These are phyloP conservation scores for Pseudomassariella vexata DNA, from an alignment of 2,329 filamentous ascomycete genomes.

Conservation along the genomic window DNA sequence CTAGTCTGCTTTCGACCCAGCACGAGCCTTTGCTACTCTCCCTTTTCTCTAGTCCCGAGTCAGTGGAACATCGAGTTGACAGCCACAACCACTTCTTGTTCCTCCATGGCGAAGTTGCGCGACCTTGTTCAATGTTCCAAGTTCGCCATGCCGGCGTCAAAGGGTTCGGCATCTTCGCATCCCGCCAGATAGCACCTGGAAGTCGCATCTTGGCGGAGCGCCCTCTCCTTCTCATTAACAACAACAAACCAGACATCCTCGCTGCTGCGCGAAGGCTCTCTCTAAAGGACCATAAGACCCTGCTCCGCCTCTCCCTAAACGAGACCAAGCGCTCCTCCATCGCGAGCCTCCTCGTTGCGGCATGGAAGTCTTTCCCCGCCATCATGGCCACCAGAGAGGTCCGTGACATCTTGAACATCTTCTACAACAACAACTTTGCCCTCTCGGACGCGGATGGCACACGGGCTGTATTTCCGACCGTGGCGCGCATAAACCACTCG, in stretches of 20 bases:
- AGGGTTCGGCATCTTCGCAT: constrained; percentile 20
- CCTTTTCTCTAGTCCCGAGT: no score
- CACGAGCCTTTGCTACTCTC: no score
- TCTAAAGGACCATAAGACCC: constrained; percentile 2
- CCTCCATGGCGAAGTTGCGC: no score
- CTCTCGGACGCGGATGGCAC: constrained; percentile 5
- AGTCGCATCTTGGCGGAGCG: constrained; percentile 19
- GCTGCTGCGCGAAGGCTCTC: constrained; percentile 8
- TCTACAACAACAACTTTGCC: constrained; percentile 18
- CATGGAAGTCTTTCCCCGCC: background rate
- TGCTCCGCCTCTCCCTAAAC: constrained; percentile 10
- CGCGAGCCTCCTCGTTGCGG: constrained; percentile 1
- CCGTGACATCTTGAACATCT: constrained; percentile 13
- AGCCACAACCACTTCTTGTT: no score
- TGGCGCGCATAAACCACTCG: constrained; percentile 18
- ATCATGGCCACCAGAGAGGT: constrained; percentile 7
- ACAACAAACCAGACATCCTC: constrained; percentile 13
- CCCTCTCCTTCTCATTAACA: constrained; percentile 14
- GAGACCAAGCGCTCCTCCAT: constrained; percentile 4
- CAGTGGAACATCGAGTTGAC: no score
- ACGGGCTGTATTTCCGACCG: constrained; percentile 13
- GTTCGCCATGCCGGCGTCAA: constrained; percentile 14
- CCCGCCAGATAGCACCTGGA: constrained; percentile 13
- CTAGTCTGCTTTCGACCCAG: no score
- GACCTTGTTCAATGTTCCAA: constrained; percentile 12